These are phyloP conservation scores for Cadophora malorum DNA, from an alignment of 2,329 filamentous ascomycete species.

Conservation along the genomic window DNA sequence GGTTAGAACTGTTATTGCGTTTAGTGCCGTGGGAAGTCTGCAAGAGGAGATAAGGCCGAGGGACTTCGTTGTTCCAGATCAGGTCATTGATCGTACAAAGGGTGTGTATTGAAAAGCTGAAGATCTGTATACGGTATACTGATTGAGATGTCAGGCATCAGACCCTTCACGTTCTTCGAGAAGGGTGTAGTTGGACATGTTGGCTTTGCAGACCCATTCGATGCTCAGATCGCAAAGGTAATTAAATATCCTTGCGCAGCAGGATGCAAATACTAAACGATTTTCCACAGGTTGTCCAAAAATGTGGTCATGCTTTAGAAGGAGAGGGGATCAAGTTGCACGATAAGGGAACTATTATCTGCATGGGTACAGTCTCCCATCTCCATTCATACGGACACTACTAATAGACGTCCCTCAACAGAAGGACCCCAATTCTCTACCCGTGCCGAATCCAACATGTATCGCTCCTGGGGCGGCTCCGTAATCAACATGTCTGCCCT, in stretches of 20 bases:
- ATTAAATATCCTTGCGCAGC: not conserved
- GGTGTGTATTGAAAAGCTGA: conserved; percentile 47
- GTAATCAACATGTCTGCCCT: conserved; percentile 99
- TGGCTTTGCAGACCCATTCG: conserved; percentile 95
- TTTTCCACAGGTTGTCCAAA: conserved; percentile 65
- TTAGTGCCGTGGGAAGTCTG: conserved; percentile 91
- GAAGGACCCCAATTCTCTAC: conserved; percentile 99
- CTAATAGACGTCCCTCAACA: conserved; percentile 45
- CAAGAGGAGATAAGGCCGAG: conserved; percentile 92
- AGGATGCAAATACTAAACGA: not conserved
- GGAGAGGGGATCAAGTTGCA: conserved; percentile 88
- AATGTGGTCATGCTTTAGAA: conserved; percentile 76
- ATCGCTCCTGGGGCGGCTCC: conserved; percentile 89
- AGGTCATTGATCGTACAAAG: conserved; percentile 97
- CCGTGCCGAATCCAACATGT: conserved; percentile 93
- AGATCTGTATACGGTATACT: conserved; percentile 3
- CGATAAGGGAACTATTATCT: conserved; percentile 82
- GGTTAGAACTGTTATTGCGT: conserved; percentile 90
- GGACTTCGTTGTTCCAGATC: conserved; percentile 96
- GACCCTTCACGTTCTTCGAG: conserved; percentile 96
- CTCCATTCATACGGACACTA: no score
- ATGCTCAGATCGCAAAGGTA: conserved; percentile 71
- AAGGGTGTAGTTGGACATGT: conserved; percentile 91
- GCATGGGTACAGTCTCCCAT: conserved; percentile 74
- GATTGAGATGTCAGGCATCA: conserved; percentile 57